Evolutionary conservation across 1,284 basidiomycete species (phyloP).

Genomic region (Retiboletus fuscus): DNA sequence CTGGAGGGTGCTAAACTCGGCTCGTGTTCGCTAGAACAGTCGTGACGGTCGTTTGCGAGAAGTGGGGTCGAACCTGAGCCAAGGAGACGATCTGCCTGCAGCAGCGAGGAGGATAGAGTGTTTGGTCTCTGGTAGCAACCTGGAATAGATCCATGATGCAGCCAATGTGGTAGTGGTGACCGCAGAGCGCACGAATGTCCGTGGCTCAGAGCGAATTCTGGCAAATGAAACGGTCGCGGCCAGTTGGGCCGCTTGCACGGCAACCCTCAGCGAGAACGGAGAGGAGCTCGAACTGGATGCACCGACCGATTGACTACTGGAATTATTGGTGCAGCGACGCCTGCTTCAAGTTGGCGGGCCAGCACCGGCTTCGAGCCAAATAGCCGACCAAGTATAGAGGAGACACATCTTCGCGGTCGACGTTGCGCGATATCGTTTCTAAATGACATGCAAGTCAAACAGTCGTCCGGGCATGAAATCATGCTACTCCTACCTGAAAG

Average conservation of each 20-base stretch:
- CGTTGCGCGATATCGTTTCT: no score
- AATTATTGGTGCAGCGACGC: background rate
- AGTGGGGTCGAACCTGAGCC: conserved; percentile 40
- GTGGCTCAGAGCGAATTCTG: no score
- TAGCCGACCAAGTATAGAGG: background rate
- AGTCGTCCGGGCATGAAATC: background rate
- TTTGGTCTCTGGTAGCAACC: conserved; percentile 53
- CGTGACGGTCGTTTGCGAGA: conserved; percentile 40
- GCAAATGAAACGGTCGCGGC: no score
- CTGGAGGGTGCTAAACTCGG: conserved; percentile 54
- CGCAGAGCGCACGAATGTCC: conserved; percentile 56
- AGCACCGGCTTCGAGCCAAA: background rate
- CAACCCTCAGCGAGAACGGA: no score
- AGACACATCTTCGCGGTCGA: no score
- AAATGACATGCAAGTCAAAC: background rate
- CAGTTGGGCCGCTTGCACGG: no score
- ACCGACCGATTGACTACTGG: conserved; percentile 30
- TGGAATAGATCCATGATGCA: conserved; percentile 55
- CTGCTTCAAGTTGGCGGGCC: background rate
- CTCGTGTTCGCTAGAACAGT: conserved; percentile 48
- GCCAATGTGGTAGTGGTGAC: conserved; percentile 53
- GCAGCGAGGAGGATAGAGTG: conserved; percentile 59
- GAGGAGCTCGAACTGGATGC: conserved; percentile 12
- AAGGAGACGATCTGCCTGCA: conserved; percentile 52
- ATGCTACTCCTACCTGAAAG: conserved; percentile 26